phyloP scores from a whole-genome alignment of 192 early-diverging fungal species.

The Cladochytrium replicatum region DNA sequence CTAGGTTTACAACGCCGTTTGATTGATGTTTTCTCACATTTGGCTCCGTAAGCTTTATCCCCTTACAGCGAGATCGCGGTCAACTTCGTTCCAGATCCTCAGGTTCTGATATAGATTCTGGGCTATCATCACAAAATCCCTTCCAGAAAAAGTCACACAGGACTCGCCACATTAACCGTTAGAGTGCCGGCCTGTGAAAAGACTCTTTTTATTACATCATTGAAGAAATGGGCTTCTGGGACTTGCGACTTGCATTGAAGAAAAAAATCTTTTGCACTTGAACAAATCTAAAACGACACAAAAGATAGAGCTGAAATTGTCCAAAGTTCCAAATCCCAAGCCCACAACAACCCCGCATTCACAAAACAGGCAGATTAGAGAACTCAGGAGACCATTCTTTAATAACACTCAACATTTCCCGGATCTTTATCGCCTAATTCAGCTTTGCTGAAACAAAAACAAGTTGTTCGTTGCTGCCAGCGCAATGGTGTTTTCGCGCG shows the following conservation, averaged over 20 bases:
- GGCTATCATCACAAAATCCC: no score
- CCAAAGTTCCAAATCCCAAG: conserved; percentile 20
- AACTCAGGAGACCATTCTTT: conserved; percentile 1
- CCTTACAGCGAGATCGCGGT: no score
- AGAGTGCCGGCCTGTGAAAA: no score
- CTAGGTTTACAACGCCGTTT: no score
- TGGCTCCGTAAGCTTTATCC: no score
- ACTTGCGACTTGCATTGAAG: background rate
- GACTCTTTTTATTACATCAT: no score
- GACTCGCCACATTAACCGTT: no score
- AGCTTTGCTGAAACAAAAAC: conserved; percentile 53
- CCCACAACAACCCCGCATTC: conserved; percentile 24
- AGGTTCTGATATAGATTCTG: no score
- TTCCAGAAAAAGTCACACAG: no score
- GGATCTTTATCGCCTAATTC: conserved; percentile 1
- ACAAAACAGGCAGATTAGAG: conserved; percentile 4
- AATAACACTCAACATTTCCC: background rate
- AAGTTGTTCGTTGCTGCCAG: conserved; percentile 99
- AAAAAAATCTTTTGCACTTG: background rate
- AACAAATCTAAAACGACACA: conserved; percentile 2
- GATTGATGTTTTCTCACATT: no score
- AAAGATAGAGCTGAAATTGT: conserved; percentile 26
- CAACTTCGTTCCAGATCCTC: no score
- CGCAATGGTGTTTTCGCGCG: conserved; percentile 92
- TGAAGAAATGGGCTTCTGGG: no score